phyloP scores from a whole-genome alignment of 257 asterid genomes.

The Solanum paucissectum region DNA sequence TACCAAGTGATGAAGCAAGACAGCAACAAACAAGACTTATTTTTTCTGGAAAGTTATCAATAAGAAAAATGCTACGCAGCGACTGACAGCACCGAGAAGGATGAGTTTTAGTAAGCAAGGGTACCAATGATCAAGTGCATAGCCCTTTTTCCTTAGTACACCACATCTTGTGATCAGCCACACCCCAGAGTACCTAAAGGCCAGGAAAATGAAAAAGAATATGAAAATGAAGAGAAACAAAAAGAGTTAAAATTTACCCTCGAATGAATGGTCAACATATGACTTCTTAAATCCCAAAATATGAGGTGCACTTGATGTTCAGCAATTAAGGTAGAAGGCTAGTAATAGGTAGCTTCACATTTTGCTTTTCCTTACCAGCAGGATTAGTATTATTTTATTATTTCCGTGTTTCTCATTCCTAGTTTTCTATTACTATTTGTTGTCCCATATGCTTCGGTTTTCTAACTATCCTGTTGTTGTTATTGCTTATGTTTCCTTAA shows the following conservation, averaged over 20 bases:
- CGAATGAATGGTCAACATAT: background rate
- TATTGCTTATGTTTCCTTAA: background rate
- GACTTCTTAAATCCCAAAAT: background rate
- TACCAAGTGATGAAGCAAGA: background rate
- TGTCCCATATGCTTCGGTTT: background rate
- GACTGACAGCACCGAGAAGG: conserved; percentile 46
- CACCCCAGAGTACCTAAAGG: conserved; percentile 75
- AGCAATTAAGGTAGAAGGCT: background rate
- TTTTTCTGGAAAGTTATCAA: conserved; percentile 86
- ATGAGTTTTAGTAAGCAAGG: conserved; percentile 53
- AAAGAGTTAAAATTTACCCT: background rate
- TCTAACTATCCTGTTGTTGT: background rate
- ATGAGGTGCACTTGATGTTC: background rate
- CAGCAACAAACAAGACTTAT: conserved; percentile 11
- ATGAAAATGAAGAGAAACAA: background rate
- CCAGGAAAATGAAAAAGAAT: background rate
- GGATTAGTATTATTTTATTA: background rate
- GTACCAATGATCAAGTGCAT: conserved; percentile 46
- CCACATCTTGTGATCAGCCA: conserved; percentile 94
- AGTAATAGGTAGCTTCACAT: background rate
- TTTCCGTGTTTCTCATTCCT: background rate
- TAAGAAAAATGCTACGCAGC: conserved; percentile 62
- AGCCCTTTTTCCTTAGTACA: conserved; percentile 44
- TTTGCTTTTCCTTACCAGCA: background rate
- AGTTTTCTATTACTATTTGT: background rate